Percentiles rank a stretch among this genome's conserved stretches.
Evolutionary conservation across 2,329 filamentous ascomycete genomes (phyloP).

Genomic region (Volutella citrinella): DNA sequence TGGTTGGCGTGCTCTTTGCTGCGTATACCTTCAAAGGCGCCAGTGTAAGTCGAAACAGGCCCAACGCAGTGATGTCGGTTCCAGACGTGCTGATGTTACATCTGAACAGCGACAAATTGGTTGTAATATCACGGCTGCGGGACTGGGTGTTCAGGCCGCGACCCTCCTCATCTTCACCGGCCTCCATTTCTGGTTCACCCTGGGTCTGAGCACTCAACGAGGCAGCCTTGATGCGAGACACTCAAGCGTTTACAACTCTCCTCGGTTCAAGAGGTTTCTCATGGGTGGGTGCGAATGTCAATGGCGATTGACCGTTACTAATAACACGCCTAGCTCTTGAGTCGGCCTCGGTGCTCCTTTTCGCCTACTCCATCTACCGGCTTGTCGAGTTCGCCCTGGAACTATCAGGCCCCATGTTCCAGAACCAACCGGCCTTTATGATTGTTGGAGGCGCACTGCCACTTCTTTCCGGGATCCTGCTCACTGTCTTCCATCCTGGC

Average conservation of each 20-base stretch:
- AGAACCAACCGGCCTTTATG: slow-evolving; percentile 37
- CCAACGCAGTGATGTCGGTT: too few species aligned
- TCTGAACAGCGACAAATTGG: slow-evolving; percentile 30
- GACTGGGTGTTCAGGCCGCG: slow-evolving; percentile 42
- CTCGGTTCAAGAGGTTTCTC: slow-evolving; percentile 42
- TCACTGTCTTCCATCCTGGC: slow-evolving; percentile 37
- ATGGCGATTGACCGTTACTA: slow-evolving; percentile 4
- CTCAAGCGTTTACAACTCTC: slow-evolving; percentile 38
- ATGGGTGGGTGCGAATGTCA: slow-evolving; percentile 42
- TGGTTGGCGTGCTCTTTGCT: slow-evolving; percentile 40
- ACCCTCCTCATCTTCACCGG: slow-evolving; percentile 38
- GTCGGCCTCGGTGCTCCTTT: slow-evolving; percentile 33
- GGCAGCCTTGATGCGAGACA: slow-evolving; percentile 38
- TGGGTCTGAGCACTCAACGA: slow-evolving; percentile 35
- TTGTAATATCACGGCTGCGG: slow-evolving; percentile 39
- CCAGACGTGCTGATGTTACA: too few species aligned
- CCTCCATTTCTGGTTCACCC: slow-evolving; percentile 39
- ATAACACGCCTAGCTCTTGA: slow-evolving; percentile 33
- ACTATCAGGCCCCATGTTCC: slow-evolving; percentile 31
- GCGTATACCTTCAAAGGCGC: slow-evolving; percentile 30
- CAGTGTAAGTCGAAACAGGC: slow-evolving; percentile 39
- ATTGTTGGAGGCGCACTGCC: slow-evolving; percentile 40
- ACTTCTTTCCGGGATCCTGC: slow-evolving; percentile 32
- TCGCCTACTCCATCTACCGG: slow-evolving; percentile 40
- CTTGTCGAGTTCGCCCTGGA: slow-evolving; percentile 38